A percentile compares a stretch with the other conserved stretches of the same genome.
Evolutionary conservation across 805 yeast species (phyloP).

Genomic region (Ogataea corticis): DNA sequence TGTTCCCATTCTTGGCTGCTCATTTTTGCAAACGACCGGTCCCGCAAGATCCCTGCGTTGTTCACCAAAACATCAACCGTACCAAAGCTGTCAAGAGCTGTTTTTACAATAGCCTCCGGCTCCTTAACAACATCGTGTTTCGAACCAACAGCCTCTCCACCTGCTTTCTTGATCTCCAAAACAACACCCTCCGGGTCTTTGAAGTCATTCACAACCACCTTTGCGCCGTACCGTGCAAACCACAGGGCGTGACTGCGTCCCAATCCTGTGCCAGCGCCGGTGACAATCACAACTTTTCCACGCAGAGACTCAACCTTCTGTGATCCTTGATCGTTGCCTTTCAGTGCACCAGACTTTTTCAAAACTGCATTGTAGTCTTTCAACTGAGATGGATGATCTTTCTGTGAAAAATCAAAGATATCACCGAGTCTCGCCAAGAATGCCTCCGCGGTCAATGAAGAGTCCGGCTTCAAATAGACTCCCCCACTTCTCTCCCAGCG

Average conservation of each 20-base stretch:
- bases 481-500: conserved; percentile 96
- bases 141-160: conserved; percentile 78
- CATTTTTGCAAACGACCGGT: conserved; percentile 84
- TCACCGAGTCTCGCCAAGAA: conserved; percentile 67
- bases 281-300: conserved; percentile 84
- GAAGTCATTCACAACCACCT: conserved; percentile 91
- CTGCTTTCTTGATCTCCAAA: conserved; percentile 66
- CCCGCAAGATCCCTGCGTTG: conserved; percentile 94
- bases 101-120: conserved; percentile 71
- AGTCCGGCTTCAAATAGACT: conserved; percentile 75
- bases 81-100: conserved; percentile 77
- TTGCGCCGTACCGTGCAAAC: conserved; percentile 91
- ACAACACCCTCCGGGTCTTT: conserved; percentile 73
- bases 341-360: conserved; percentile 50
- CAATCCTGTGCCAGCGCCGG: conserved; percentile 95
- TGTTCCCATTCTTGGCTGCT: conserved; percentile 79
- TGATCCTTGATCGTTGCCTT: conserved; percentile 57
- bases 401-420: conserved; percentile 59
- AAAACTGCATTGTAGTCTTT: conserved; percentile 69
- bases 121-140: conserved; percentile 77
- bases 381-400: conserved; percentile 68
- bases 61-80: conserved; percentile 82
- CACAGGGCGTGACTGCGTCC: conserved; percentile 87
- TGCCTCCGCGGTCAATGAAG: conserved; percentile 79
- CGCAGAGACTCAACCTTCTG: conserved; percentile 58